Base-by-base conservation (phyloP, 306 rosid species). In the Prosopis cineraria region DNA sequence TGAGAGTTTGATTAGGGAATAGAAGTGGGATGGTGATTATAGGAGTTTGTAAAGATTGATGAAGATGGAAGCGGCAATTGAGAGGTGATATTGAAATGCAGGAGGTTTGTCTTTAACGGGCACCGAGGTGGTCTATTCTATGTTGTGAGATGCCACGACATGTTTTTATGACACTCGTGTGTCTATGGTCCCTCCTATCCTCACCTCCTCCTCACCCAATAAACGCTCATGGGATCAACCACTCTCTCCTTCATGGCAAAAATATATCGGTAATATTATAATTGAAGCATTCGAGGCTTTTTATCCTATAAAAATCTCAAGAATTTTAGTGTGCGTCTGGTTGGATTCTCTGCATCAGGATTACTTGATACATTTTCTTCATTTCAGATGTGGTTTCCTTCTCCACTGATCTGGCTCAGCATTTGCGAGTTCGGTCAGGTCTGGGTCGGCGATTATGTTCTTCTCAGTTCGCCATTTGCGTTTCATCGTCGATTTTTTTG, bases 111-210 rank as follows among this genome's bases (percentile, higher is more conserved):
- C 88, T 82, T 79, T 75, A 44, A 48, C 67, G 84, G 73, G 52
- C 72, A 74, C 77, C 74, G 70, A 52, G 82, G 81, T 68, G 87
- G 76, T 47, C 81, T 77, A 64, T 73, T 77, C 45, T 68, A 5
- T 86, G 78, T 77, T 80, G 74, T 74, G 3, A 69, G 76, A 64
- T 73, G 69, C 81, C 85, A 16, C 60, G 80, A 80, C 85, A 83
- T 80, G 70, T 55, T 68, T 80, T 86, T 53, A 84, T 76, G 82
- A 76, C 78, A 50, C 58, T n/a, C 1, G 4, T n/a, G 0, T 50
- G 58, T 75, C 20, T 31, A 11, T 70, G 80, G 81, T 48, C 80
- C 88, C 85, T 83, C 43, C 47, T 52, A 34, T 41, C 44, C 78
- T 78, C 64, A n/a, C 55, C 47, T 69, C 73, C 80, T 14, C 76